Evolutionary conservation across 768 basidiomycete species (phyloP), one percentile per base, ranked within the genome.

Genomic region (Auricularia heimuer): DNA sequence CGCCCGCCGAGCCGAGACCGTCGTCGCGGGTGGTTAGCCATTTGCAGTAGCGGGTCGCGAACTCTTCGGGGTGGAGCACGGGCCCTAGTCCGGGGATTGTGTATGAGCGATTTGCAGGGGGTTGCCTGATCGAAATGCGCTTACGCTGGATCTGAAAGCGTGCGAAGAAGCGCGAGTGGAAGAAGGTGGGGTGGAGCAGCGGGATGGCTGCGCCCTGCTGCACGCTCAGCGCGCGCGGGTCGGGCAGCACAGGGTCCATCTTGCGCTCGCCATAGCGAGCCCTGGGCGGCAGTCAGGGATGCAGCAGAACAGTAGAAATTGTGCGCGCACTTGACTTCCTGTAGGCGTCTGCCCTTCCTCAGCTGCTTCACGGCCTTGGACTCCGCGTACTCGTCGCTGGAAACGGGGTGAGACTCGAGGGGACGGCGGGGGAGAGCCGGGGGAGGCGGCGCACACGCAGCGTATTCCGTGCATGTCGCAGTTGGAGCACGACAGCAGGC

Each of bases 321-420:
- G 44, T 44, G 47, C 63, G n/a, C 90, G 65, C 69, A 90, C 90
- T 92, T 89, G 73, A 89, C 91, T 77, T 91, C 88, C 70, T 91
- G 92, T 12, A 92, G 79, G 37, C 89, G 85, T 56, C 89, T 82
- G 29, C 90, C 90, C 62, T 88, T 86, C 67, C 89, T 77, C 21
- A 94, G 82, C 36, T 93, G 77, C 75, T 94, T 96, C 66, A 92
- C 91, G 1, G 92, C 89, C 72, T 94, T 94, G 56, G 94, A 86
- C 69, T 94, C 88, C 24, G 91, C 91, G 70, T 92, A 94, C 72
- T 94, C 94, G 73, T 96, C 94, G 29, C 93, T 96, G 74, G 16
- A 69, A 35, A 29, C 35, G 58, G 35, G 10, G 51, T 69, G 63
- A n/a, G 47, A 8, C 11, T 51, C 16, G 47, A 21, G 47, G 18